A percentile compares a stretch with the other conserved stretches of the same genome.
Conservation (phyloP, 208 protist species). For the Leishmania mexicana region DNA sequence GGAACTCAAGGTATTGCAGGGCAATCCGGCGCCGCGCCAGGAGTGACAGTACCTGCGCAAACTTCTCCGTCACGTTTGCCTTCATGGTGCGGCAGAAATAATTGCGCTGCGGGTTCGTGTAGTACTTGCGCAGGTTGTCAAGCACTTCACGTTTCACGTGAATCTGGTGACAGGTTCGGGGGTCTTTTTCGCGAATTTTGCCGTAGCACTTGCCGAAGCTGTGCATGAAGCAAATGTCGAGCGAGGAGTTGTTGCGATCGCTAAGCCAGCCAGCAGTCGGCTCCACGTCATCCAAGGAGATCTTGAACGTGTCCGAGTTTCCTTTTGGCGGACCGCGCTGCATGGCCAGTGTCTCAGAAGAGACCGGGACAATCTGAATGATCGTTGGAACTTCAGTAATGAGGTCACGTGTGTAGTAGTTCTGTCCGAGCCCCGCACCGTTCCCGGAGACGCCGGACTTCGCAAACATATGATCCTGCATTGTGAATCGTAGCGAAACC, state of each 20-base stretch:
- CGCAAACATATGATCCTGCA: conserved; percentile 23
- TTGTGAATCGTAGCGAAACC: not conserved
- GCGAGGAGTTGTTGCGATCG: conserved; percentile 49
- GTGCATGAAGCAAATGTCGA: conserved; percentile 75
- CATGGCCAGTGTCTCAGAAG: conserved; percentile 10
- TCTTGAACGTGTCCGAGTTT: conserved; percentile 19
- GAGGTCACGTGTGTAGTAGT: conserved; percentile 53
- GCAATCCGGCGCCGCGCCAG: conserved; percentile 42
- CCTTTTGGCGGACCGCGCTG: conserved; percentile 20
- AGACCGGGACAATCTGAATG: conserved; percentile 38
- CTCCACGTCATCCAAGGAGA: conserved; percentile 51
- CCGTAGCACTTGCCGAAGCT: conserved; percentile 66
- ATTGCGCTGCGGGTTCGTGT: conserved; percentile 44
- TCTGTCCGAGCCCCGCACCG: conserved; percentile 26
- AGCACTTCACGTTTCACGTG: conserved; percentile 48
- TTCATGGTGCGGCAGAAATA: conserved; percentile 69
- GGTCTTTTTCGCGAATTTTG: conserved; percentile 46
- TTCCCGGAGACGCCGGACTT: not conserved
- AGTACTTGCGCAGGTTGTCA: conserved; percentile 42
- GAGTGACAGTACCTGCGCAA: conserved; percentile 47
- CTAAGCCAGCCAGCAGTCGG: conserved; percentile 59
- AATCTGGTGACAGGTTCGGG: conserved; percentile 59
- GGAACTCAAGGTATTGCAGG: conserved; percentile 61
- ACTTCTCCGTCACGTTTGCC: conserved; percentile 51
- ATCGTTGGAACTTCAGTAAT: conserved; percentile 54